A percentile compares a stretch with the other conserved stretches of the same genome.
These are phyloP conservation scores for Nakazawaea ishiwadae DNA, from an alignment of 805 yeast genomes.

Conservation along the genomic window DNA sequence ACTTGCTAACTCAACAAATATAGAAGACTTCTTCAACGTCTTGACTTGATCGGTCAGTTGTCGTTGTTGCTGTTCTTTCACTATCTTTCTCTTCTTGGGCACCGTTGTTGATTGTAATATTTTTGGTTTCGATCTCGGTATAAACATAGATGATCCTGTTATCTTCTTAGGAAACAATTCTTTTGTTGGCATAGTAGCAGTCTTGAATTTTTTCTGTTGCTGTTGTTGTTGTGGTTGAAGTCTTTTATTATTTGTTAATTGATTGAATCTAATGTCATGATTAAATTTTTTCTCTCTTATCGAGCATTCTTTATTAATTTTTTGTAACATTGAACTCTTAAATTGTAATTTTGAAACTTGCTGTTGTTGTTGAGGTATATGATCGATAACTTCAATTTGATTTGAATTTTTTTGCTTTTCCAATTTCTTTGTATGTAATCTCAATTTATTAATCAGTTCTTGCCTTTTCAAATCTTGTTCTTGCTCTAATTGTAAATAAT, in stretches of 20 bases:
- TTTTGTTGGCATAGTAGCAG: no score
- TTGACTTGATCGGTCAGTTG: background rate
- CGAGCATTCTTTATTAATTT: conserved; percentile 25
- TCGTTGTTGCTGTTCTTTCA: background rate
- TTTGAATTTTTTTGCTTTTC: conserved; percentile 35
- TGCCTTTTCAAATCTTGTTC: conserved; percentile 40
- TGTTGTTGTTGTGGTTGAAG: conserved; percentile 12
- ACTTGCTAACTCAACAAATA: conserved; percentile 8
- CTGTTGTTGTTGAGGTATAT: conserved; percentile 15
- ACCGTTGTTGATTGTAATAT: background rate
- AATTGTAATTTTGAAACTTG: conserved; percentile 13
- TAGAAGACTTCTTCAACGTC: conserved; percentile 14
- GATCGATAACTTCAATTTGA: conserved; percentile 30
- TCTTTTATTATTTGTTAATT: conserved; percentile 10
- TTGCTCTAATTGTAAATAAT: conserved; percentile 32
- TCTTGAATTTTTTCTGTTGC: conserved; percentile 11
- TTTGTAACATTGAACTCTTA: conserved; percentile 25
- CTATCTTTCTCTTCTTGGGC: background rate
- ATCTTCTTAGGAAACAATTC: background rate
- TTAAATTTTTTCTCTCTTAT: conserved; percentile 19
- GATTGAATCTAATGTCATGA: conserved; percentile 12
- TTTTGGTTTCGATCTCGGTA: conserved; percentile 3
- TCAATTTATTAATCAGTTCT: conserved; percentile 39
- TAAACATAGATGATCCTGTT: conserved; percentile 2
- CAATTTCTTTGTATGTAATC: conserved; percentile 35